These are phyloP conservation scores for Leccinum boreale DNA, from an alignment of 768 basidiomycete species.

Conservation along the genomic window DNA sequence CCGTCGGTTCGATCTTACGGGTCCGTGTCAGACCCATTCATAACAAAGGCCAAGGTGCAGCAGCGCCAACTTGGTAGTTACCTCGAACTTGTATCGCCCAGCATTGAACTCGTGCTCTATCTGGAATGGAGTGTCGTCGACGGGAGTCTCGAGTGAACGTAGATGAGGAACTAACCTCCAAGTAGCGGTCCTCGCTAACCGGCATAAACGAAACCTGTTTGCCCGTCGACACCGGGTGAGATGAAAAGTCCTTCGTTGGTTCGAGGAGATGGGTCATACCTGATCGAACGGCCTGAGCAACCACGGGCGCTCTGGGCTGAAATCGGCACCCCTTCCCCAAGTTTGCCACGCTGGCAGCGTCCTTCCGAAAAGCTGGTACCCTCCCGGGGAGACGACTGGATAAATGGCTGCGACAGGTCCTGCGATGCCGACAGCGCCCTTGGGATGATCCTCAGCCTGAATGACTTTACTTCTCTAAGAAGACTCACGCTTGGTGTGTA, in stretches of 20 bases:
- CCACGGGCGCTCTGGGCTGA: slow-evolving; percentile 51
- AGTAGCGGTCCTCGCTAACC: slow-evolving; percentile 46
- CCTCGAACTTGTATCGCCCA: slow-evolving; percentile 52
- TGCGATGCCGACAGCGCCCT: slow-evolving; percentile 72
- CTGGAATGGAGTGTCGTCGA: slow-evolving; percentile 25
- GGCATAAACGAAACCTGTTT: slow-evolving; percentile 50
- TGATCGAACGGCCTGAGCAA: slow-evolving; percentile 62
- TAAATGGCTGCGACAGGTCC: slow-evolving; percentile 66
- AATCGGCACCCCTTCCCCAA: slow-evolving; percentile 52
- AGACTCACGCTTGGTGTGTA: slow-evolving; percentile 55
- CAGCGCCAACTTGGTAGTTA: slow-evolving; percentile 8
- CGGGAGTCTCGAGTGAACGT: background rate
- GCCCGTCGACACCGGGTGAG: background rate
- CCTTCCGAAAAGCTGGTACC: slow-evolving; percentile 62
- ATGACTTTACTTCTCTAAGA: background rate
- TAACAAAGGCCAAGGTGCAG: background rate
- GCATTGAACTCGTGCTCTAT: slow-evolving; percentile 50
- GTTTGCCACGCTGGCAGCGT: slow-evolving; percentile 66
- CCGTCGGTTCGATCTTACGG: slow-evolving; percentile 44
- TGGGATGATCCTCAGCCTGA: background rate
- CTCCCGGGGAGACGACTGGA: slow-evolving; percentile 61
- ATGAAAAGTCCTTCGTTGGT: background rate
- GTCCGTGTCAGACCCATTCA: slow-evolving; percentile 3
- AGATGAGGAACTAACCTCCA: slow-evolving; percentile 34
- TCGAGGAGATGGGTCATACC: slow-evolving; percentile 23